Conservation (phyloP, 306 rosid genomes). For the Cucumis cinereus region DNA sequence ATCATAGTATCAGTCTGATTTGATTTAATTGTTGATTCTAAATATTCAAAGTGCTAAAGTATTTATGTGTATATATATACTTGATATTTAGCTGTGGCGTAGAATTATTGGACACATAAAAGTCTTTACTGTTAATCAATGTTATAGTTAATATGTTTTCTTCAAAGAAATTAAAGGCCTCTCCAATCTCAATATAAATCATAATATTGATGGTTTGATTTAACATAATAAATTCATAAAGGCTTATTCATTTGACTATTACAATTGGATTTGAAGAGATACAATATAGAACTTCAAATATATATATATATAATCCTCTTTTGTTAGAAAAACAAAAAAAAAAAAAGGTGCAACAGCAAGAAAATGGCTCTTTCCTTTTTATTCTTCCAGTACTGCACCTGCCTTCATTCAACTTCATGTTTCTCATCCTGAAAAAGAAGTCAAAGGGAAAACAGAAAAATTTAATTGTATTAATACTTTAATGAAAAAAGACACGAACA, state of each 20-base stretch:
- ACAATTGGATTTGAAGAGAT: neutral
- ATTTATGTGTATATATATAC: no score
- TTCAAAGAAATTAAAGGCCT: neutral
- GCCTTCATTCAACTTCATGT: neutral
- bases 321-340: no score
- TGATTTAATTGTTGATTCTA: no score
- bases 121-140: neutral
- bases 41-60: no score
- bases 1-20: no score
- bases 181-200: neutral
- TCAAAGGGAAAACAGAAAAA: neutral
- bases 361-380: neutral
- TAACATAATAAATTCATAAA: neutral
- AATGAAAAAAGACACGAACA: no score
- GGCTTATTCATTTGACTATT: neutral
- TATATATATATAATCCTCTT: no score
- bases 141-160: neutral
- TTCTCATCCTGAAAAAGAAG: slow-evolving; percentile 5
- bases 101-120: no score
- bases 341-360: neutral
- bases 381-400: neutral
- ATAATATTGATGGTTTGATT: neutral
- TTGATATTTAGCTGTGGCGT: no score
- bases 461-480: no score
- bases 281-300: neutral